Percentiles rank a stretch among this genome's conserved stretches.
Conservation (phyloP, 495 filamentous ascomycete species). For the Trichocladium antarcticum region DNA sequence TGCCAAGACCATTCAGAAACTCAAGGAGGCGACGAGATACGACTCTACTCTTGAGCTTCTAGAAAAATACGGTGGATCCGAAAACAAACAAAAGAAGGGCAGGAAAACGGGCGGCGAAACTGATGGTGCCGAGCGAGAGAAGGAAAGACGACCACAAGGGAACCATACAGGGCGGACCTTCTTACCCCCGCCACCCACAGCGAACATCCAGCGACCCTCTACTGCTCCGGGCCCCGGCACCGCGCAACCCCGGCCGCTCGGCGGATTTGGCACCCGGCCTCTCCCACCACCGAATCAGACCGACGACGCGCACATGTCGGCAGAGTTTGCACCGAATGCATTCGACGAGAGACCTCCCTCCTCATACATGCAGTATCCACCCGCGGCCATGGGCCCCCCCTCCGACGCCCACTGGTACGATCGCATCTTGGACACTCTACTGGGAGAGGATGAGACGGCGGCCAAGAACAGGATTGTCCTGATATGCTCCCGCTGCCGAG, state of each 20-base stretch:
- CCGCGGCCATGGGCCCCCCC: conserved; percentile 29
- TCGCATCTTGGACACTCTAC: conserved; percentile 75
- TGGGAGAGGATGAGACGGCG: conserved; percentile 91
- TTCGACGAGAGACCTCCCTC: conserved; percentile 36
- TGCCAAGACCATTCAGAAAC: conserved; percentile 77
- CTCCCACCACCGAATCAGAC: conserved; percentile 5
- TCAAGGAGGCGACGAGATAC: conserved; percentile 90
- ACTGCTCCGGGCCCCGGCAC: conserved; percentile 3
- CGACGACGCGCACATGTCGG: conserved; percentile 22
- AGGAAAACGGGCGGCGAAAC: conserved; percentile 23
- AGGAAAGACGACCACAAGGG: conserved; percentile 14
- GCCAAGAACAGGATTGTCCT: conserved; percentile 83
- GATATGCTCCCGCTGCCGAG: conserved; percentile 70
- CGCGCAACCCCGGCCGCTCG: conserved; percentile 8
- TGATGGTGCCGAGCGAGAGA: conserved; percentile 10
- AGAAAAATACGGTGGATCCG: conserved; percentile 77
- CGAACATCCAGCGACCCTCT: conserved; percentile 55
- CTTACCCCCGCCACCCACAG: conserved; percentile 67
- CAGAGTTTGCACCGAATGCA: conserved; percentile 51
- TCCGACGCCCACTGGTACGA: conserved; percentile 77
- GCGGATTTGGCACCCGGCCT: conserved; percentile 18
- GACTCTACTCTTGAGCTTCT: conserved; percentile 87
- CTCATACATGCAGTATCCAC: conserved; percentile 31
- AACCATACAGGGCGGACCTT: conserved; percentile 37
- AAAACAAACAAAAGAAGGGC: conserved; percentile 35